phyloP scores from a whole-genome alignment of 352 stramenopile species.

The Phytophthora citrophthora region DNA sequence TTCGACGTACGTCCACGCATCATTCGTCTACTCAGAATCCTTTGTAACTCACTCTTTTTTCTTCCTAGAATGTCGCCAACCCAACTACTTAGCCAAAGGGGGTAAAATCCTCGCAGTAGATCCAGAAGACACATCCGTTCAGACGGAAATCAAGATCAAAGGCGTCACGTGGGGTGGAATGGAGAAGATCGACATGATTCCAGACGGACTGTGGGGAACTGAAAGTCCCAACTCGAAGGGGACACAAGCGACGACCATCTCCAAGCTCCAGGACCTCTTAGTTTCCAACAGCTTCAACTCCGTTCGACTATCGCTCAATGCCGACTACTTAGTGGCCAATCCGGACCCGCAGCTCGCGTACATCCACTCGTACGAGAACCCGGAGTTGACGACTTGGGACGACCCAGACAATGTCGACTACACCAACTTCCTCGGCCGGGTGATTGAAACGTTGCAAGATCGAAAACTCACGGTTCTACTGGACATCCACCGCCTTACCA shows the following conservation, averaged over 20 bases:
- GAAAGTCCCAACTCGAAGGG: conserved; percentile 37
- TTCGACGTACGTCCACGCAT: conserved; percentile 8
- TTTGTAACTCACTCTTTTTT: neutral
- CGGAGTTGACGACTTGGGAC: conserved; percentile 57
- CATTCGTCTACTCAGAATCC: neutral
- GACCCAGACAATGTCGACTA: conserved; percentile 56
- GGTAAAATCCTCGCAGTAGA: conserved; percentile 68
- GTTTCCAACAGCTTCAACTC: conserved; percentile 71
- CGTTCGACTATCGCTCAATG: conserved; percentile 64
- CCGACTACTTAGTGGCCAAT: conserved; percentile 52
- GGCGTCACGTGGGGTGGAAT: conserved; percentile 71
- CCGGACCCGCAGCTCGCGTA: conserved; percentile 51
- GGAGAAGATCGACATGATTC: conserved; percentile 77
- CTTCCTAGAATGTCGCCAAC: conserved; percentile 59
- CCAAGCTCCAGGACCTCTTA: conserved; percentile 57
- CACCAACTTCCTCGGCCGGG: conserved; percentile 59
- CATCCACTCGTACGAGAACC: conserved; percentile 71
- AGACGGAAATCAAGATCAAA: conserved; percentile 69
- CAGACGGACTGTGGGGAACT: conserved; percentile 58
- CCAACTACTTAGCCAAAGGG: conserved; percentile 64
- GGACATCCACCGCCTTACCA: conserved; percentile 62
- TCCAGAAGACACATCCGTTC: conserved; percentile 34
- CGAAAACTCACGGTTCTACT: conserved; percentile 59
- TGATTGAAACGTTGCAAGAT: conserved; percentile 64
- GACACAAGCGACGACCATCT: conserved; percentile 53